A percentile compares a stretch with the other conserved stretches of the same genome.
These are phyloP conservation scores for Melanomma pulvis-pyrius DNA, from an alignment of 495 filamentous ascomycete genomes.

Conservation along the genomic window DNA sequence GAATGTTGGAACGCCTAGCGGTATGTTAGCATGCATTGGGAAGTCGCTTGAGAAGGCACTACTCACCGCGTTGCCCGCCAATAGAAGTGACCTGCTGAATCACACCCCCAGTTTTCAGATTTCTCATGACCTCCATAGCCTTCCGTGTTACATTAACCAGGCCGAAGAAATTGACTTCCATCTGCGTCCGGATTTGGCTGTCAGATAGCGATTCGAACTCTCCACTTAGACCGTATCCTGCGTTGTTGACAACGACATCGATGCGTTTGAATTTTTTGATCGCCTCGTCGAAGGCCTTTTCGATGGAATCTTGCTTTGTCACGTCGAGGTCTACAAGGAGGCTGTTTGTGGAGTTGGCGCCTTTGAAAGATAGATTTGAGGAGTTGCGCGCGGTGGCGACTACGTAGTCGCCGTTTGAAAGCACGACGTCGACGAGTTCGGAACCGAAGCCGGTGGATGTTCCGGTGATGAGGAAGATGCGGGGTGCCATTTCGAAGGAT, in stretches of 20 bases:
- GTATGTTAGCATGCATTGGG: background rate
- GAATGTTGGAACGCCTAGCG: slow-evolving; percentile 43
- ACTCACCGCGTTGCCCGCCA: slow-evolving; percentile 45
- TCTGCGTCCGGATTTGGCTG: slow-evolving; percentile 42
- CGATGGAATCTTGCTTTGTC: slow-evolving; percentile 37
- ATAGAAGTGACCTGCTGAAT: slow-evolving; percentile 54
- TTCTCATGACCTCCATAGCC: slow-evolving; percentile 50
- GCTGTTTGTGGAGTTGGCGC: slow-evolving; percentile 23
- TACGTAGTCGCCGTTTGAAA: slow-evolving; percentile 43
- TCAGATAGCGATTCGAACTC: slow-evolving; percentile 45
- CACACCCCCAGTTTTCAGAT: slow-evolving; percentile 46
- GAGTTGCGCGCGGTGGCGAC: slow-evolving; percentile 46
- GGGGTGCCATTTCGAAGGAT: slow-evolving; percentile 32
- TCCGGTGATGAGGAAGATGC: slow-evolving; percentile 48
- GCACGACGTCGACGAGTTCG: slow-evolving; percentile 42
- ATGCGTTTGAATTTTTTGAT: slow-evolving; percentile 43
- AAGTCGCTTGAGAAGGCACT: background rate
- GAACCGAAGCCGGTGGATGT: slow-evolving; percentile 45
- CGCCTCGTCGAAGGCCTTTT: slow-evolving; percentile 42
- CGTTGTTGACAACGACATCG: slow-evolving; percentile 48
- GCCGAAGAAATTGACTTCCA: slow-evolving; percentile 49
- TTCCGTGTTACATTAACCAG: slow-evolving; percentile 48
- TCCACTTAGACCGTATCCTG: slow-evolving; percentile 44
- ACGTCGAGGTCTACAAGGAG: slow-evolving; percentile 44
- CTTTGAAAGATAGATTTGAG: slow-evolving; percentile 35